Percentiles rank a stretch among this genome's conserved stretches.
Conservation (phyloP, 129 eudicot species). For the Artemisia argyi region DNA sequence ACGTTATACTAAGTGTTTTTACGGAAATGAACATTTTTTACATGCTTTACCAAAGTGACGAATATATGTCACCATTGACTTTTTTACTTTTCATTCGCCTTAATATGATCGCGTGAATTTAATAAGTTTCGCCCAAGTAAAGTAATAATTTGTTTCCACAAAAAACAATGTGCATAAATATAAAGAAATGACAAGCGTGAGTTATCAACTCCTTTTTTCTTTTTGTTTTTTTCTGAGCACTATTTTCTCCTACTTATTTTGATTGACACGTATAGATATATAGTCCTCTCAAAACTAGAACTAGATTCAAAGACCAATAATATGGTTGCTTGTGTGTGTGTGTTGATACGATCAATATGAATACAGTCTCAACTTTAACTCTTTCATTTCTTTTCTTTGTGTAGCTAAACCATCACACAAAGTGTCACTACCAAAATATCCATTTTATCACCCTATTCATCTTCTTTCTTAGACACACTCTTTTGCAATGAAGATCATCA, state of each 20-base stretch:
- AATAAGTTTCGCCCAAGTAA: too few species aligned
- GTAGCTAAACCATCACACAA: conserved; percentile 22
- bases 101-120: too few species aligned
- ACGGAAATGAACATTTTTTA: too few species aligned
- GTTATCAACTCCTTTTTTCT: conserved; percentile 51
- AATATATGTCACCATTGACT: too few species aligned
- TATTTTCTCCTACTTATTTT: conserved; percentile 19
- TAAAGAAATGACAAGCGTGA: conserved; percentile 93
- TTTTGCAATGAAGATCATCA: conserved; percentile 74
- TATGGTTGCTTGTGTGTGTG: conserved; percentile 19
- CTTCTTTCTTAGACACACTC: conserved; percentile 55
- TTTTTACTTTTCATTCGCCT: too few species aligned
- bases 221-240: conserved; percentile 25
- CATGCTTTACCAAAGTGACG: too few species aligned
- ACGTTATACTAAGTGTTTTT: too few species aligned
- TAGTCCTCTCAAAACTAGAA: conserved; percentile 20
- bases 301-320: conserved; percentile 24
- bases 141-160: neutral
- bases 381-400: conserved; percentile 39
- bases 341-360: conserved; percentile 12
- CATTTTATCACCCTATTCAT: conserved; percentile 48
- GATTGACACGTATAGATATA: conserved; percentile 7
- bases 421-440: conserved; percentile 19
- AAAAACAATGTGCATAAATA: conserved; percentile 36
- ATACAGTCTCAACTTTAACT: conserved; percentile 28